Evolutionary conservation across 2,329 filamentous ascomycete species (phyloP), one percentile per base, ranked within the genome.

Genomic region (Colletotrichum paranaense): DNA sequence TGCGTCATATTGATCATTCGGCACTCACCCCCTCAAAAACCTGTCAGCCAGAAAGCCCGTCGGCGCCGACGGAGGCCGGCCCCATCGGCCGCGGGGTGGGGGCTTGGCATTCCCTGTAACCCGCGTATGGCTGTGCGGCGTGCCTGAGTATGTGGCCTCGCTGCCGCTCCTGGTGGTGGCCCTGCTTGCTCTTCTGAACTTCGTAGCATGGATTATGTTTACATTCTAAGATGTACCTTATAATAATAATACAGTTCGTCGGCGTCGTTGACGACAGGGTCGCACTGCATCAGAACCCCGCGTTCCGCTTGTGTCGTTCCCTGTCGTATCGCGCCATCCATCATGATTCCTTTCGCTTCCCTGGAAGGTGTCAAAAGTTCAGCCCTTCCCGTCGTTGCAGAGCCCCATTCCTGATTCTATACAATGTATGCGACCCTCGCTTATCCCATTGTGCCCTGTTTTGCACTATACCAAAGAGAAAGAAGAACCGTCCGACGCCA

Each of bases 321-420:
- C 65, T 66, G 72, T 32, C 65, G 66, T 75, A 67, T 75, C 74
- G 66, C 67, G 59, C 58, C 63, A 67, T 74, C 67, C 60, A 65
- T 75, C 67, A 42, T 62, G 42, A 53, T 22, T 49, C 42, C 65
- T 14, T 46, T 30, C 35, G 0, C 46, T 42, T 42, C 32, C 68
- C 5, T 38, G 24, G 53, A n/a, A 56, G 49, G 46, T 60, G 30
- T 24, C 30, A 53, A 59, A 46, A 11, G 11, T 35, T 57, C 53
- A 59, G 59, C 65, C 53, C 59, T 69, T 68, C 53, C 28, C 38
- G 65, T 42, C 16, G 35, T 22, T 64, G 42, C 66, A 73, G 66
- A 73, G 70, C 59, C 70, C 65, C 55, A 35, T 56, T 52, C 22
- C 30, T 32, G 19, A 64, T 49, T 35, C 35, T 28, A 28, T 35